phyloP scores from a whole-genome alignment of 345 rosid species.

The Corchorus olitorius region DNA sequence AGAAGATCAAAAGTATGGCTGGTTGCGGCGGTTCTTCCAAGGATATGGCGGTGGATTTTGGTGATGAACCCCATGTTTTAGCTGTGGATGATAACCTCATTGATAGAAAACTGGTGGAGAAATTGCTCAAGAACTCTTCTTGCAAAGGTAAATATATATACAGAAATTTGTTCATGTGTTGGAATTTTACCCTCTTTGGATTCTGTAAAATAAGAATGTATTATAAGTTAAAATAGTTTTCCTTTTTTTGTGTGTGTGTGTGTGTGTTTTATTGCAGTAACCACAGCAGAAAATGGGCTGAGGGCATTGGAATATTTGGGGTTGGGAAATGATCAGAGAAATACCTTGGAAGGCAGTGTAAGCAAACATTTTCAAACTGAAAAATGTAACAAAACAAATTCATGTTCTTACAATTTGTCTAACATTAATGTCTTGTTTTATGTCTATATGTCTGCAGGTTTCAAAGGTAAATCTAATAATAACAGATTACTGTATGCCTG shows the following conservation, averaged over 20 bases:
- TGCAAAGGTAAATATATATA: conserved; percentile 56
- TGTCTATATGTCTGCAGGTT: conserved; percentile 33
- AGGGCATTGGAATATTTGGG: conserved; percentile 79
- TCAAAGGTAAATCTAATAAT: conserved; percentile 72
- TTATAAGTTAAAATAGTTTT: neutral
- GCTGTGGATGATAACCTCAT: conserved; percentile 85
- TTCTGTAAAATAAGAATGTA: neutral
- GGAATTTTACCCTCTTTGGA: neutral
- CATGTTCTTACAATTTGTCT: neutral
- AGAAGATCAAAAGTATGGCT: conserved; percentile 22
- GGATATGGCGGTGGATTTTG: conserved; percentile 30
- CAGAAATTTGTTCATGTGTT: neutral
- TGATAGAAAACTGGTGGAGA: conserved; percentile 71
- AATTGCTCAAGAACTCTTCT: conserved; percentile 62
- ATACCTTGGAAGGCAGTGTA: conserved; percentile 18
- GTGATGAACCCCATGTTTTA: conserved; percentile 61
- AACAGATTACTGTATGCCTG: conserved; percentile 94
- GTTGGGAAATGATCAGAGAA: conserved; percentile 44
- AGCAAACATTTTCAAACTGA: conserved; percentile 1
- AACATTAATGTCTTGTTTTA: neutral
- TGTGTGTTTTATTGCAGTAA: conserved; percentile 44
- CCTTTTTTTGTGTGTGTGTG: too few species aligned
- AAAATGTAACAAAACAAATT: neutral
- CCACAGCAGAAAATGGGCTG: conserved; percentile 75
- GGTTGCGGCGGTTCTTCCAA: conserved; percentile 34